A percentile compares a stretch with the other conserved stretches of the same genome.
These are phyloP conservation scores for Solanum raphanifolium DNA, from an alignment of 257 asterid genomes.

Conservation along the genomic window DNA sequence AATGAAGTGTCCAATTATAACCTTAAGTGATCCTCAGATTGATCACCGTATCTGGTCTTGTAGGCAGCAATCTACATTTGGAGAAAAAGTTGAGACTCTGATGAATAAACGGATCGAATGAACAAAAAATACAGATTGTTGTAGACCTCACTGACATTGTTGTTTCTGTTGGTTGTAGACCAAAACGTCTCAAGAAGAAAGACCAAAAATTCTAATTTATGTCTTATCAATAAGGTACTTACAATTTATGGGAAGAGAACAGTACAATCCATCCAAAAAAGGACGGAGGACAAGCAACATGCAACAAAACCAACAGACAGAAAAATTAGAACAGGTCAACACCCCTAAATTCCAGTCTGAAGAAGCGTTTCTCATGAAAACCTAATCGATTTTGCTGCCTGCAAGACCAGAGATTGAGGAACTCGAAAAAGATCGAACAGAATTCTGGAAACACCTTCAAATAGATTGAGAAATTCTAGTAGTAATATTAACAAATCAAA, in stretches of 20 bases:
- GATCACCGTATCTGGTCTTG: not conserved
- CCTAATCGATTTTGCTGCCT: not conserved
- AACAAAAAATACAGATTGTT: not conserved
- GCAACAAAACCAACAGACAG: not conserved
- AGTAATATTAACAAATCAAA: not conserved
- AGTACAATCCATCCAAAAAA: not conserved
- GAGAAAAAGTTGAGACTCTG: not conserved
- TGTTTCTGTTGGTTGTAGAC: not conserved
- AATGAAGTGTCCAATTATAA: not conserved
- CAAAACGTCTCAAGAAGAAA: not conserved
- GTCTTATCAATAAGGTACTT: not conserved
- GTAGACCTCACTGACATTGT: not conserved
- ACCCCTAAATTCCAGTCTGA: not conserved
- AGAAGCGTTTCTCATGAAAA: not conserved
- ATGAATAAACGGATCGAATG: not conserved
- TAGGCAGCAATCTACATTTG: not conserved
- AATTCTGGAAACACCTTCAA: not conserved
- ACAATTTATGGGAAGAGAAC: too few relatives aligned
- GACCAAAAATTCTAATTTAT: not conserved
- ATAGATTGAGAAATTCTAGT: not conserved
- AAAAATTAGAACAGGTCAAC: not conserved
- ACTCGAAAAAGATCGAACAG: not conserved
- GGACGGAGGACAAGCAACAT: not conserved
- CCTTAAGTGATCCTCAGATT: not conserved
- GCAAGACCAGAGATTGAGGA: not conserved